Evolutionary conservation across 23 red algal genomes (phyloP).

Genomic region (Gracilaria vermiculophylla): DNA sequence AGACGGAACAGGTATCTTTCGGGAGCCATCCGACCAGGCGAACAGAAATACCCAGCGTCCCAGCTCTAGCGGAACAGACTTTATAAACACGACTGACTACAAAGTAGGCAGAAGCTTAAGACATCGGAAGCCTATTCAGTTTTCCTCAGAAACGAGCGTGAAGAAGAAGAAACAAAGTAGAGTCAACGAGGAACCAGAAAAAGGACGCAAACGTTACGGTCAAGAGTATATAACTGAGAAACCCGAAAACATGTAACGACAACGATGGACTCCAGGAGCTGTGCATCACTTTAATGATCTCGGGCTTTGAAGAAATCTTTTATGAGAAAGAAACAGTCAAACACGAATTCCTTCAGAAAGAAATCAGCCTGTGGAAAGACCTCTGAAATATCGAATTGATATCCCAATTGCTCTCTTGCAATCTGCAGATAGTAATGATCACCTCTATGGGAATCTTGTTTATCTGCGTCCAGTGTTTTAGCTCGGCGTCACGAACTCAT

Average conservation of each 20-base stretch:
- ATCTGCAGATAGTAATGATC: too few species aligned
- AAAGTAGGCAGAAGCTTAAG: conserved; percentile 30
- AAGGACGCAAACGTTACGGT: background rate
- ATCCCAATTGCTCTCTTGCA: too few species aligned
- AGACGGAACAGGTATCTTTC: background rate
- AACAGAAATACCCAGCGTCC: background rate
- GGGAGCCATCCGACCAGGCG: background rate
- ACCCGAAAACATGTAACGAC: background rate
- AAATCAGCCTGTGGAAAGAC: too few species aligned
- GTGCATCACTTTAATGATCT: too few species aligned
- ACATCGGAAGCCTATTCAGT: background rate
- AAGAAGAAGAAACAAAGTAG: background rate
- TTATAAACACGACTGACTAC: conserved; percentile 64
- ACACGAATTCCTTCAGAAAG: too few species aligned
- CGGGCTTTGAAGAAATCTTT: too few species aligned
- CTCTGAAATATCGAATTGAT: too few species aligned
- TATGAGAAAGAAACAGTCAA: too few species aligned
- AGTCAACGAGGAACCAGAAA: background rate
- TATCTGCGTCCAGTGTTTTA: too few species aligned
- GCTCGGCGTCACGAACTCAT: too few species aligned
- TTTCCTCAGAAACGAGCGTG: background rate
- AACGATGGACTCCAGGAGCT: too few species aligned
- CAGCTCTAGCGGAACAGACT: conserved; percentile 4
- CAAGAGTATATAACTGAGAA: background rate
- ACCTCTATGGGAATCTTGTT: too few species aligned